Conservation (phyloP, 2,329 filamentous ascomycete species). For the Leptographium galeiforme region DNA sequence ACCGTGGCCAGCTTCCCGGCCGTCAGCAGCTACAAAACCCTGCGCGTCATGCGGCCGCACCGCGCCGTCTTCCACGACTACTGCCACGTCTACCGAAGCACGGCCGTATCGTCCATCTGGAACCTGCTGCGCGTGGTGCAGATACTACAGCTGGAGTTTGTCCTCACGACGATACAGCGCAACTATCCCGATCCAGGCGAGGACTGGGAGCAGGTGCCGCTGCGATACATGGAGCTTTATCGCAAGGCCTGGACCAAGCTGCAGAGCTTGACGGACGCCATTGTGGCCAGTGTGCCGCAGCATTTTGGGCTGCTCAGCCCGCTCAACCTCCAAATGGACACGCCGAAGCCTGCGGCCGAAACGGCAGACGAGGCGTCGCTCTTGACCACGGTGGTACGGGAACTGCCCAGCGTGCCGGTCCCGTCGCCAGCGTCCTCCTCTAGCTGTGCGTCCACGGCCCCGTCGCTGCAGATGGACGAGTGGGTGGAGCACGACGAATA, state of each 20-base stretch:
- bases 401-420: constrained; percentile 4
- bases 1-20: constrained; percentile 25
- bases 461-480: not conserved
- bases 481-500: not conserved
- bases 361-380: not conserved
- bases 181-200: constrained; percentile 15
- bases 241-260: constrained; percentile 25
- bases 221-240: constrained; percentile 19
- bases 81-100: constrained; percentile 32
- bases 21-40: constrained; percentile 27
- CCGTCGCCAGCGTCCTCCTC: constrained; percentile 7
- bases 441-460: not conserved
- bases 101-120: constrained; percentile 32
- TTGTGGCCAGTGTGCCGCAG: constrained; percentile 34
- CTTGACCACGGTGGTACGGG: constrained; percentile 9
- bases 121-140: constrained; percentile 32
- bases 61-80: constrained; percentile 25
- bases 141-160: constrained; percentile 33
- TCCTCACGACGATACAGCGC: constrained; percentile 28
- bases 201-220: constrained; percentile 11
- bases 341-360: constrained; percentile 4
- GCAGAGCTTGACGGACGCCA: constrained; percentile 25
- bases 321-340: constrained; percentile 19
- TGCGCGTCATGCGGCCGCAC: constrained; percentile 24
- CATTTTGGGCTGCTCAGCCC: constrained; percentile 34